phyloP scores from a whole-genome alignment of 345 rosid genomes.

The Ceriops decandra region DNA sequence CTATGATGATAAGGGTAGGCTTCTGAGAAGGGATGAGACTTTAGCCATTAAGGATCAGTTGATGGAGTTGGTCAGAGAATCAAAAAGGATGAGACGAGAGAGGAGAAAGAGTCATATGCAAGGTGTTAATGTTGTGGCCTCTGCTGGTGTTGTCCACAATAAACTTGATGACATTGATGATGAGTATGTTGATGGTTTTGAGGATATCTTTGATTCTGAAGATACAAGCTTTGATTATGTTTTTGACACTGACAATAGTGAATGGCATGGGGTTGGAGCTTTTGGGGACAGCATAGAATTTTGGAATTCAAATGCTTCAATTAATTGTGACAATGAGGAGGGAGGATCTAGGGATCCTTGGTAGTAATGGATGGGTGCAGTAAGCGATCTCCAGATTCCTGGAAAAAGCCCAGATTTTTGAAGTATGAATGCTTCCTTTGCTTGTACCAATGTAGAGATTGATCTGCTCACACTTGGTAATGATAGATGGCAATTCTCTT shows the following conservation, averaged over 20 bases:
- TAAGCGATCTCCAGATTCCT: neutral
- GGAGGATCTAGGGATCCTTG: conserved; percentile 39
- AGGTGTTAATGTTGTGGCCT: conserved; percentile 3
- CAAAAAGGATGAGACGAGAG: conserved; percentile 63
- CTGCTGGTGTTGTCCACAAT: conserved; percentile 9
- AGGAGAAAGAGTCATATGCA: conserved; percentile 35
- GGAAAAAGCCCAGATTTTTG: too few species aligned
- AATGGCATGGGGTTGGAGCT: conserved; percentile 13
- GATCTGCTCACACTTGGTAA: too few species aligned
- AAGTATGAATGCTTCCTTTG: too few species aligned
- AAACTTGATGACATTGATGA: conserved; percentile 22
- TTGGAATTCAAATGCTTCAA: conserved; percentile 49
- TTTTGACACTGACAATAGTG: conserved; percentile 28
- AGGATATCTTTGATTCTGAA: conserved; percentile 58
- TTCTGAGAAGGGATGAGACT: conserved; percentile 55
- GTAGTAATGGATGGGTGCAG: conserved; percentile 28
- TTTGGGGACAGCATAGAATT: conserved; percentile 32
- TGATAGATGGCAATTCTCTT: too few species aligned
- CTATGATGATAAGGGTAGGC: conserved; percentile 59
- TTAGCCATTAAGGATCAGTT: conserved; percentile 45
- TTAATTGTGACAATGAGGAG: conserved; percentile 5
- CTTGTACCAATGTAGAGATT: too few species aligned
- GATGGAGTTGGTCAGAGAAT: conserved; percentile 58
- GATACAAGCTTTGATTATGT: conserved; percentile 51
- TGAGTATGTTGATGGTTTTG: conserved; percentile 66